phyloP scores from a whole-genome alignment of 2,329 filamentous ascomycete genomes.

The Fusarium napiforme region DNA sequence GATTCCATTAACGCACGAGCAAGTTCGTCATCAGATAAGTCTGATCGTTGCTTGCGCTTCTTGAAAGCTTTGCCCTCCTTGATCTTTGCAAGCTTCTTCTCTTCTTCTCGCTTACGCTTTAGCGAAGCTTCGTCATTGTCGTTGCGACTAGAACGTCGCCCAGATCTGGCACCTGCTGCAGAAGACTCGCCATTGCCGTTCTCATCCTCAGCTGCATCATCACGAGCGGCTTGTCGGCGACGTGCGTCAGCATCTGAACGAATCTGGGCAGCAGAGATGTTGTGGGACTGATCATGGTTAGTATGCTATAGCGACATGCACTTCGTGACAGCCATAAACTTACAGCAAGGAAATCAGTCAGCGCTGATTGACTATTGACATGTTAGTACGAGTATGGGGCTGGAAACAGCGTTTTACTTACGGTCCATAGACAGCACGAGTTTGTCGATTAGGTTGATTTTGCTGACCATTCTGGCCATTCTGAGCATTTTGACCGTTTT shows the following conservation, averaged over 20 bases:
- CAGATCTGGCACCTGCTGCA: conserved; percentile 34
- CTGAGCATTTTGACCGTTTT: conserved; percentile 23
- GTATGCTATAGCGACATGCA: neutral
- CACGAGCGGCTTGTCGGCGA: conserved; percentile 52
- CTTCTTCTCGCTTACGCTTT: conserved; percentile 56
- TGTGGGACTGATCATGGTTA: conserved; percentile 66
- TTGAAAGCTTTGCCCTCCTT: conserved; percentile 70
- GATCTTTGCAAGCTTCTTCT: conserved; percentile 68
- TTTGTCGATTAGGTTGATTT: conserved; percentile 33
- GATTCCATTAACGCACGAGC: conserved; percentile 61
- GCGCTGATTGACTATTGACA: conserved; percentile 58
- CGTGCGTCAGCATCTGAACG: conserved; percentile 61
- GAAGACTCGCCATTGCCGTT: conserved; percentile 38
- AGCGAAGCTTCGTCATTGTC: conserved; percentile 39
- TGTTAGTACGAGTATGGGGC: neutral
- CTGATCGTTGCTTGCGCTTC: conserved; percentile 58
- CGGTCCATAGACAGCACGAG: conserved; percentile 54
- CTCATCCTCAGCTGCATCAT: conserved; percentile 29
- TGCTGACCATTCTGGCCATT: conserved; percentile 10
- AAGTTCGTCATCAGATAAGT: conserved; percentile 59
- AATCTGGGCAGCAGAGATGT: conserved; percentile 73
- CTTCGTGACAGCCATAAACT: conserved; percentile 21
- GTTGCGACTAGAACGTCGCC: conserved; percentile 44
- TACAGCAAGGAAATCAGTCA: conserved; percentile 65
- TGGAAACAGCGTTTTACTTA: conserved; percentile 36